These are phyloP conservation scores for Berkeleyomyces rouxiae DNA, from an alignment of 2,329 filamentous ascomycete genomes.

Conservation along the genomic window DNA sequence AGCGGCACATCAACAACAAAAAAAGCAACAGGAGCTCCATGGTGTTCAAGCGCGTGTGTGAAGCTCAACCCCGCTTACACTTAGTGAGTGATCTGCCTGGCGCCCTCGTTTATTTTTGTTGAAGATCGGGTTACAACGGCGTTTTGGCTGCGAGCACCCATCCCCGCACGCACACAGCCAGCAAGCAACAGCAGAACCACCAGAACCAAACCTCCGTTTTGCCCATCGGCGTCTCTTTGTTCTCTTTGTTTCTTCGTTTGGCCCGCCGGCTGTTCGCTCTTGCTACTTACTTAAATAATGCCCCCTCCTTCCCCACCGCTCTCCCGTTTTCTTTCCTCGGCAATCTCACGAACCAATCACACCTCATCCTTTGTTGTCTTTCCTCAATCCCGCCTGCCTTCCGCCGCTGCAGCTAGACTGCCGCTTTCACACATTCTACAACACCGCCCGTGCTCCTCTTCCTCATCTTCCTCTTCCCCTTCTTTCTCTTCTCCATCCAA, in stretches of 20 bases:
- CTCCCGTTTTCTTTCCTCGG: not conserved
- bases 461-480: not conserved
- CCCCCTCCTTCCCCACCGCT: not conserved
- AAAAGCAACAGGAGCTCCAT: not conserved
- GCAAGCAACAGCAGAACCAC: too few relatives aligned
- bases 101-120: not conserved
- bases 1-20: slow-evolving; percentile 1
- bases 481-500: not conserved
- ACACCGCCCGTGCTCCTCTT: not conserved
- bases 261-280: not conserved
- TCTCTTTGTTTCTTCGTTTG: not conserved
- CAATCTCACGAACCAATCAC: not conserved
- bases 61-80: not conserved
- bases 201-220: not conserved
- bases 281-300: not conserved
- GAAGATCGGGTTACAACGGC: not conserved
- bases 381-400: not conserved
- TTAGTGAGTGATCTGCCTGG: not conserved
- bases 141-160: not conserved
- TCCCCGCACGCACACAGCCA: too few relatives aligned
- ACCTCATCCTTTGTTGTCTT: not conserved
- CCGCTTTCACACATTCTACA: not conserved
- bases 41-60: not conserved
- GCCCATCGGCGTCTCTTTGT: not conserved
- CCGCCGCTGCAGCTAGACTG: not conserved